A percentile compares a stretch with the other conserved stretches of the same genome.
phyloP scores from a whole-genome alignment of 805 yeast genomes.

The Lipomyces mesembrius region DNA sequence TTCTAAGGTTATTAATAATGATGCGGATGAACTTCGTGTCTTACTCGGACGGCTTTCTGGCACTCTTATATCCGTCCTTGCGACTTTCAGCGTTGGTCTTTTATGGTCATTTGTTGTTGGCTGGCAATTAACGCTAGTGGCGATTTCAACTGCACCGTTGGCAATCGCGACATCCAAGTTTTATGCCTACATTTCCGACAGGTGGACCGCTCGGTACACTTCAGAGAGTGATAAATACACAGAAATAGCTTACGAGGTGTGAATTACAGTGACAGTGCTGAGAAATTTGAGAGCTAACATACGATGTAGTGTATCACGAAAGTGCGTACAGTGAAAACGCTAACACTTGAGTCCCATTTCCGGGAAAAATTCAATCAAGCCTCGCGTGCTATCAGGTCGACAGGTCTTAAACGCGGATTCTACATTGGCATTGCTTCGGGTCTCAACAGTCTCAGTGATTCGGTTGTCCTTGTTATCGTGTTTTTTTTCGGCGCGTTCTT shows the following conservation, averaged over 20 bases:
- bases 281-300: not conserved
- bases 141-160: constrained; percentile 73
- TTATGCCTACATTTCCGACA: constrained; percentile 58
- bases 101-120: constrained; percentile 80
- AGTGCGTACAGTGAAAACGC: constrained; percentile 64
- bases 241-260: constrained; percentile 47
- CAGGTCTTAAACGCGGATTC: constrained; percentile 40
- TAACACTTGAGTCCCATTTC: constrained; percentile 60
- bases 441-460: constrained; percentile 50
- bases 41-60: constrained; percentile 67
- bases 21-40: constrained; percentile 73
- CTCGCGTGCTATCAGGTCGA: constrained; percentile 15
- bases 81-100: constrained; percentile 63
- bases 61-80: constrained; percentile 56
- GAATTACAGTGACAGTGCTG: not conserved
- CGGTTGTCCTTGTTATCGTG: constrained; percentile 64
- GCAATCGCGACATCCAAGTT: constrained; percentile 56
- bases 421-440: constrained; percentile 37
- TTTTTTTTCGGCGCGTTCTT: constrained; percentile 78
- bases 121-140: constrained; percentile 87
- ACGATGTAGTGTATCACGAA: constrained; percentile 27
- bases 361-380: constrained; percentile 44
- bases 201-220: constrained; percentile 65
- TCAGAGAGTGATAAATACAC: constrained; percentile 60
- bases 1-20: constrained; percentile 73